Percentiles rank a stretch among this genome's conserved stretches.
These are phyloP conservation scores for Xerocomus spinulosus DNA, from an alignment of 768 basidiomycete species.

Conservation along the genomic window DNA sequence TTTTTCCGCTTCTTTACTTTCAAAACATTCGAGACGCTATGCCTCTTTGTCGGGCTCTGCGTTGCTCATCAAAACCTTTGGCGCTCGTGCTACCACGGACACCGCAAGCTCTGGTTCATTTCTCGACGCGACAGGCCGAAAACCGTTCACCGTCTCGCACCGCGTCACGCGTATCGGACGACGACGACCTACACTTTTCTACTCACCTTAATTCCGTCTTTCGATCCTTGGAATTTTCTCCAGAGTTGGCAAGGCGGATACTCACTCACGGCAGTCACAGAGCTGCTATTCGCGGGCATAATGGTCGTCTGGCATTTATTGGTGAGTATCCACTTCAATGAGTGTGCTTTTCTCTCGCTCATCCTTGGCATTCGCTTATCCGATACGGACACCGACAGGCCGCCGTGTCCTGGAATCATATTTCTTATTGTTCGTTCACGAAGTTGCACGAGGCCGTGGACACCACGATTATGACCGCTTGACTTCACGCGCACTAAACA, in stretches of 20 bases:
- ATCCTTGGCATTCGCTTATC: background rate
- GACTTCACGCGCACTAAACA: slow-evolving; percentile 54
- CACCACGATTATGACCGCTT: slow-evolving; percentile 58
- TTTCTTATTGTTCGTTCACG: slow-evolving; percentile 65
- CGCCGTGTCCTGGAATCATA: slow-evolving; percentile 76
- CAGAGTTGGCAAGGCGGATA: slow-evolving; percentile 65
- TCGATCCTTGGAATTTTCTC: slow-evolving; percentile 61
- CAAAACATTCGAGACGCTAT: no score
- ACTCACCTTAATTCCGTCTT: slow-evolving; percentile 63
- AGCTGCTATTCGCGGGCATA: slow-evolving; percentile 62
- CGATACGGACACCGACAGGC: slow-evolving; percentile 39
- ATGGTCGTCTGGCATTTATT: slow-evolving; percentile 65
- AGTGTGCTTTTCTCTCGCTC: background rate
- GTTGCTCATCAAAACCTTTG: slow-evolving; percentile 11
- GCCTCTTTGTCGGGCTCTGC: no score
- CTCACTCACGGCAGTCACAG: slow-evolving; percentile 77
- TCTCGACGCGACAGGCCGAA: slow-evolving; percentile 13
- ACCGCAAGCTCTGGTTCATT: background rate
- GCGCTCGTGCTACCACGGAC: slow-evolving; percentile 16
- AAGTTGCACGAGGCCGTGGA: slow-evolving; percentile 42
- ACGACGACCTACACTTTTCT: slow-evolving; percentile 32
- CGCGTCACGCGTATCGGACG: slow-evolving; percentile 3
- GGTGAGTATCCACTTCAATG: slow-evolving; percentile 37
- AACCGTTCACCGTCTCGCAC: background rate
- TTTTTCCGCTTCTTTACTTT: slow-evolving; percentile 14